Conservation (phyloP, 495 filamentous ascomycete genomes). For the Penicillium dipodomyicola region DNA sequence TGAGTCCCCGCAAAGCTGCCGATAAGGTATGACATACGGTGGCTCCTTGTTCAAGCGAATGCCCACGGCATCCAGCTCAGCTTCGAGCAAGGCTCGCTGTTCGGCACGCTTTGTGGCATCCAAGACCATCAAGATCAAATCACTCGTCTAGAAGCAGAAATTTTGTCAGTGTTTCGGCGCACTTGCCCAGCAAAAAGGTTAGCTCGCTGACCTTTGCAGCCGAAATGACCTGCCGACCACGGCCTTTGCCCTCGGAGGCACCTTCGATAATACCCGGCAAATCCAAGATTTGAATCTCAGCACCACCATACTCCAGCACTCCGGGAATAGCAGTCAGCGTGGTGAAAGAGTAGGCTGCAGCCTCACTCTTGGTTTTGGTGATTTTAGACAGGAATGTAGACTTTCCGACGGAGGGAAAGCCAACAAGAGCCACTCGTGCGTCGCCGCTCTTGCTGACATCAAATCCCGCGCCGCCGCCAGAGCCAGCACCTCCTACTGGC, state of each 20-base stretch:
- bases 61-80: constrained; percentile 92
- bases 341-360: constrained; percentile 96
- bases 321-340: constrained; percentile 97
- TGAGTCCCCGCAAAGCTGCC: background rate
- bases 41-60: constrained; percentile 91
- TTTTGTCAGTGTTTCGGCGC: background rate
- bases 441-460: constrained; percentile 97
- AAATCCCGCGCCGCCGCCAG: constrained; percentile 75
- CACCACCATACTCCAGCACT: constrained; percentile 96
- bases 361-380: constrained; percentile 96
- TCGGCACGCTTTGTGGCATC: constrained; percentile 97
- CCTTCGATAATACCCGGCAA: constrained; percentile 98
- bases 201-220: constrained; percentile 68
- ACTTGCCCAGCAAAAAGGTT: background rate
- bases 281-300: constrained; percentile 98
- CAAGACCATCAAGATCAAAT: constrained; percentile 93
- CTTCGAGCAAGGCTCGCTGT: constrained; percentile 85
- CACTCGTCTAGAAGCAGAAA: constrained; percentile 68
- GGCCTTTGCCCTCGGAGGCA: constrained; percentile 91
- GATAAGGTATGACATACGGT: constrained; percentile 56
- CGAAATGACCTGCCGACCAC: constrained; percentile 95
- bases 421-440: constrained; percentile 94
- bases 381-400: constrained; percentile 99
- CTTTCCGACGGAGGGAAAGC: constrained; percentile 98
- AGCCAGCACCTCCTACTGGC: constrained; percentile 74